phyloP scores from a whole-genome alignment of 306 rosid species.

The Begonia masoniana region DNA sequence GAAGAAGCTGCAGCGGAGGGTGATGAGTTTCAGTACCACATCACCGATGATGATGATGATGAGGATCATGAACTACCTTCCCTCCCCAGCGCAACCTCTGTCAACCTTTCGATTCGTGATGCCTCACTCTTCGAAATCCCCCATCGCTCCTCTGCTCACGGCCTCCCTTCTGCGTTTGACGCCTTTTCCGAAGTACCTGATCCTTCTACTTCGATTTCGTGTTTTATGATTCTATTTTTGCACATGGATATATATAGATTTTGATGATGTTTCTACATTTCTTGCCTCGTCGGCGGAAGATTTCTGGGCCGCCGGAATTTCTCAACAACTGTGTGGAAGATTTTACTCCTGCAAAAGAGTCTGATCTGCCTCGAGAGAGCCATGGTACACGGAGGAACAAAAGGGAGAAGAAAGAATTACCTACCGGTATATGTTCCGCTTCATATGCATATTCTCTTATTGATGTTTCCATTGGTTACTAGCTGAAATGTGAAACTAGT shows the following conservation, averaged over 20 bases:
- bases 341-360: constrained; percentile 22
- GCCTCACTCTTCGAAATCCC: constrained; percentile 56
- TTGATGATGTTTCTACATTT: constrained; percentile 1
- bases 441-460: too few species aligned
- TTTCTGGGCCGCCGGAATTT: constrained; percentile 81
- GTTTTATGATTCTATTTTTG: background rate
- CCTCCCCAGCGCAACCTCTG: constrained; percentile 4
- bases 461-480: background rate
- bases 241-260: background rate
- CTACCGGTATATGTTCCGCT: constrained; percentile 32
- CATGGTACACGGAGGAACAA: constrained; percentile 40
- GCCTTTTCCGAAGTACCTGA: constrained; percentile 71
- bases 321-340: constrained; percentile 69
- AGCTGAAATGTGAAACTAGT: too few species aligned
- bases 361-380: constrained; percentile 35
- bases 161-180: constrained; percentile 83
- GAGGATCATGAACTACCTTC: background rate
- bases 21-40: constrained; percentile 9
- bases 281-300: constrained; percentile 19
- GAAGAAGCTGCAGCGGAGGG: constrained; percentile 8
- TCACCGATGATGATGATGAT: constrained; percentile 26
- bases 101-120: constrained; percentile 38
- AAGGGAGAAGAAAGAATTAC: constrained; percentile 63
- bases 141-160: constrained; percentile 35
- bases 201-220: background rate